Conservation (phyloP, 345 rosid genomes). For the Alliaria petiolata region DNA sequence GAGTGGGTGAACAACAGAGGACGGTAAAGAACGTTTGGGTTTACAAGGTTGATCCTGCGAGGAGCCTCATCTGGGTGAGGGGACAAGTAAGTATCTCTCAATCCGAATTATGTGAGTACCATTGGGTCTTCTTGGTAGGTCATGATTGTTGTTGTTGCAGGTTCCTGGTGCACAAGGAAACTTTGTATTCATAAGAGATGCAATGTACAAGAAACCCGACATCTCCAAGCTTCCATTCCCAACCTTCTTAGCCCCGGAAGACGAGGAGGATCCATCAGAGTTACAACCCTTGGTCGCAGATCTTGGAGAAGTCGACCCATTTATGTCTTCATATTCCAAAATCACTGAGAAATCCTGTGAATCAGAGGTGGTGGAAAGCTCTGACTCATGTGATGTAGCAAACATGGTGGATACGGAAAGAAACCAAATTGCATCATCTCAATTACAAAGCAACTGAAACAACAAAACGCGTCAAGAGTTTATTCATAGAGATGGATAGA, state of each 20-base stretch:
- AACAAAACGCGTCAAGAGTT: no score
- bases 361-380: no score
- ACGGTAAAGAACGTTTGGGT: conserved; percentile 94
- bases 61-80: conserved; percentile 92
- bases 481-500: no score
- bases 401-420: no score
- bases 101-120: background rate
- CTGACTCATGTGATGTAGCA: no score
- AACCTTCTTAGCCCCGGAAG: conserved; percentile 62
- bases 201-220: conserved; percentile 76
- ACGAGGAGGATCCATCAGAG: conserved; percentile 44
- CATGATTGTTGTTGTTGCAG: conserved; percentile 34
- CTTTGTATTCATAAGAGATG: conserved; percentile 85
- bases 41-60: conserved; percentile 81
- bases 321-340: no score
- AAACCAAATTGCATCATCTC: no score
- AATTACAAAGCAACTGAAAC: no score
- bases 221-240: conserved; percentile 79
- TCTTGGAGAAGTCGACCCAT: conserved; percentile 87
- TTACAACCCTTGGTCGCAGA: conserved; percentile 65
- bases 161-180: conserved; percentile 92
- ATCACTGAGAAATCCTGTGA: no score
- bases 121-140: conserved; percentile 1
- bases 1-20: conserved; percentile 82
- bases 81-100: conserved; percentile 77